A percentile compares a stretch with the other conserved stretches of the same genome.
These are phyloP conservation scores for Dactylellina sp. DNA, from an alignment of 2,329 filamentous ascomycete species.

Conservation along the genomic window DNA sequence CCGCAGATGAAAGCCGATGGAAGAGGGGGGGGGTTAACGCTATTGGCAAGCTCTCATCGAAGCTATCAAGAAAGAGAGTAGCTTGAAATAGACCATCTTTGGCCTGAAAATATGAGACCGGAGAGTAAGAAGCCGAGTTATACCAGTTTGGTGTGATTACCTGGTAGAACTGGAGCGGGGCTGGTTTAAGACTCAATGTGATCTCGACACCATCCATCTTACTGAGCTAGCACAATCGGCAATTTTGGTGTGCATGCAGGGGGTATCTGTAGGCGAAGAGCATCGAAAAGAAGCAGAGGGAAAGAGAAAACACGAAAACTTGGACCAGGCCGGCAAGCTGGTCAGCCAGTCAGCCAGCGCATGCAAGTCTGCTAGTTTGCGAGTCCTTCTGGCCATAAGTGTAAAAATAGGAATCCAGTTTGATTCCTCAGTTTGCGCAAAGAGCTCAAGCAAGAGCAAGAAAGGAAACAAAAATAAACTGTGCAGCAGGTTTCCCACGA, in stretches of 20 bases:
- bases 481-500: conserved; percentile 14
- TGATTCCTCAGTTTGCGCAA: conserved; percentile 23
- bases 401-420: conserved; percentile 49
- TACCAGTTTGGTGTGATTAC: conserved; percentile 35
- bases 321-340: conserved; percentile 8
- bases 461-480: conserved; percentile 19
- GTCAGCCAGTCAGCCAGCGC: conserved; percentile 17
- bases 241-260: conserved; percentile 56
- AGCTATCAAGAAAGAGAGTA: conserved; percentile 18
- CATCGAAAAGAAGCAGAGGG: conserved; percentile 43
- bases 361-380: conserved; percentile 26
- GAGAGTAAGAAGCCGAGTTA: conserved; percentile 27
- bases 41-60: conserved; percentile 26
- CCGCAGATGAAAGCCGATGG: conserved; percentile 13
- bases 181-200: conserved; percentile 51
- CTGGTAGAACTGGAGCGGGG: conserved; percentile 49
- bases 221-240: conserved; percentile 50
- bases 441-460: conserved; percentile 27
- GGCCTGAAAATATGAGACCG: conserved; percentile 10
- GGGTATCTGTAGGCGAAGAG: conserved; percentile 56
- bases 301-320: conserved; percentile 24
- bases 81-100: conserved; percentile 32
- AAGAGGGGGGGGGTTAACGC: conserved; percentile 7
- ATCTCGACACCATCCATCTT: conserved; percentile 51
- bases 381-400: conserved; percentile 37